phyloP scores from a whole-genome alignment of 1,284 basidiomycete species.

The Leccinum subrobustum region DNA sequence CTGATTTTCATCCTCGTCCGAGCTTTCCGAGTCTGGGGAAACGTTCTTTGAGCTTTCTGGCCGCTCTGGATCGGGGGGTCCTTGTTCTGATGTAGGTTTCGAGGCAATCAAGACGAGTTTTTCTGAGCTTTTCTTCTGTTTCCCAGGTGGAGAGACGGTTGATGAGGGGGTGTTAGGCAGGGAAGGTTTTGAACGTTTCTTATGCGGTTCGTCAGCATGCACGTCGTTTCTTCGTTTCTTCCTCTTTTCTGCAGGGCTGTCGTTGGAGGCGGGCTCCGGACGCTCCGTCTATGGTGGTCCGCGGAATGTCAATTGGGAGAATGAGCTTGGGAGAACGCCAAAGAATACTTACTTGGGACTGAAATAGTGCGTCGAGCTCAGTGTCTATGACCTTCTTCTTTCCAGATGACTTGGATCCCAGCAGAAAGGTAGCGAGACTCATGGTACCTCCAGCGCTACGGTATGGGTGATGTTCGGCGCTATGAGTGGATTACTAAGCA shows the following conservation, averaged over 20 bases:
- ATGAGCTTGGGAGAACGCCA: background rate
- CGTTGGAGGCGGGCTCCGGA: slow-evolving; percentile 4
- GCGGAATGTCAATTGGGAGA: background rate
- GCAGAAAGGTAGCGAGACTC: slow-evolving; percentile 30
- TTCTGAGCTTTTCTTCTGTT: slow-evolving; percentile 23
- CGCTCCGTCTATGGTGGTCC: slow-evolving; percentile 13
- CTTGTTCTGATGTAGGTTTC: slow-evolving; percentile 25
- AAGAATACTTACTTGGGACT: slow-evolving; percentile 17
- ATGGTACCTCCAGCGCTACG: slow-evolving; percentile 3
- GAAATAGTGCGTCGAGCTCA: slow-evolving; percentile 31
- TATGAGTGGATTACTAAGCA: slow-evolving; percentile 9
- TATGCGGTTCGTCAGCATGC: slow-evolving; percentile 16
- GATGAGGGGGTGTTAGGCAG: slow-evolving; percentile 8
- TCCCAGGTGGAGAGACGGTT: slow-evolving; percentile 9
- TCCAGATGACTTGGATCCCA: slow-evolving; percentile 20
- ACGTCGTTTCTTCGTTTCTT: slow-evolving; percentile 24
- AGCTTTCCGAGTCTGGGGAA: slow-evolving; percentile 12
- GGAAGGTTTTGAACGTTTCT: slow-evolving; percentile 27
- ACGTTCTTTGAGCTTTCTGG: slow-evolving; percentile 3
- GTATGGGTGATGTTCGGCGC: too few species aligned
- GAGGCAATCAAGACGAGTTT: slow-evolving; percentile 12
- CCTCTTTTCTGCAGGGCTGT: slow-evolving; percentile 8
- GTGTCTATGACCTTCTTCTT: slow-evolving; percentile 26
- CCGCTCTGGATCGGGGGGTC: slow-evolving; percentile 33
- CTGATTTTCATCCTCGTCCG: slow-evolving; percentile 12